Base-by-base conservation (phyloP, 2,329 filamentous ascomycete species). In the Pseudocercospora pini-densiflorae region DNA sequence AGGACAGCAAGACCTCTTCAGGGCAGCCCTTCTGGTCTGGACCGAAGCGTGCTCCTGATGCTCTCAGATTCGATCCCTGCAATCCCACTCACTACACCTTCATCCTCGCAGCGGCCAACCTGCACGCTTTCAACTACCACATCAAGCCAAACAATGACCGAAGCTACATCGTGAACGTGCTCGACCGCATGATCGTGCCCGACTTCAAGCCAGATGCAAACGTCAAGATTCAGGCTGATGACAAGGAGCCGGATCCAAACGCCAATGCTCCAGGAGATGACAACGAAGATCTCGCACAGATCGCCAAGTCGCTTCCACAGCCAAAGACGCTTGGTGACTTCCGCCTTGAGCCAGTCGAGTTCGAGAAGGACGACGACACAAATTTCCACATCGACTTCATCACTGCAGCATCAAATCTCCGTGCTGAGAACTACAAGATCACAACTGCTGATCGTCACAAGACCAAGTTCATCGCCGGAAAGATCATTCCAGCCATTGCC, bases 321-420 rank as follows among this genome's bases (percentile, higher is more conserved):
- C 89, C 94, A 16, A 94, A 91, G 77, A 88, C 89, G 47, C 83
- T 99, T 59, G 90, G 92, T 27, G 93, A 93, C 36, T 97, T 96
- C 86, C 94, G 94, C 81, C 84, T 99, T 61, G 88, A 89, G 64
- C 92, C 94, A 2, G 95, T 98, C 5, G 95, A 98, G 74, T 99
- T 99, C 75, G 93, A 99, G 82, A 99, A 99, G 85, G 95, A 99
- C 71, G 95, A 99, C 75, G 96, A 99, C 79, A 92, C 91, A 59
- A 99, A 99, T 80, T 89, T 95, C 80, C 95, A 99, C 84, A 99
- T 99, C 75, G 95, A 98, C 81, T 99, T 99, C 84, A 98, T 99
- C 81, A 96, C 95, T 7, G 93, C 94, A 1, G 94, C 94, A 71
- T 97, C 94, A 84, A 99, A 99, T 79, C 85, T 99, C 67, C 92